phyloP scores from a whole-genome alignment of 768 basidiomycete species.

The Pisolithus tinctorius region DNA sequence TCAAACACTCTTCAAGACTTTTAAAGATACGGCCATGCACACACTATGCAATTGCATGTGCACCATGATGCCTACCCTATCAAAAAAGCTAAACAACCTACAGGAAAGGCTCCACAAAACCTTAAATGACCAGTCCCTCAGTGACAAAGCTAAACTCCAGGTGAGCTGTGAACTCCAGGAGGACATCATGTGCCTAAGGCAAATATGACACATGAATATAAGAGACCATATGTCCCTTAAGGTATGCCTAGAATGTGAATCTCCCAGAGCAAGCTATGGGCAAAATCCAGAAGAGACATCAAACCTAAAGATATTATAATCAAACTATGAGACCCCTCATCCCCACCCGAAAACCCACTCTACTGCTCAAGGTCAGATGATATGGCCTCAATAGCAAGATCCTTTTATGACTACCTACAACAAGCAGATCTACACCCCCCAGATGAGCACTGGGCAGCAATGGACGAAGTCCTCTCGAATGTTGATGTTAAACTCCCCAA shows the following conservation, averaged over 20 bases:
- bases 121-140: neutral
- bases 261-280: constrained; percentile 11
- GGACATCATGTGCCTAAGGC: neutral
- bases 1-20: neutral
- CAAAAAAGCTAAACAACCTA: neutral
- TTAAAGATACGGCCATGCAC: neutral
- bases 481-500: neutral
- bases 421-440: neutral
- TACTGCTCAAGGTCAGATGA: constrained; percentile 9
- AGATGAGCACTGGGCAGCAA: neutral
- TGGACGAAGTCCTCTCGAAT: neutral
- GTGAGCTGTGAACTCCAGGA: neutral
- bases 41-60: neutral
- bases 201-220: constrained; percentile 1
- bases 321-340: neutral
- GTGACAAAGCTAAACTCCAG: neutral
- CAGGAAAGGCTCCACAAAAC: neutral
- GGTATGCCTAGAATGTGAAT: neutral
- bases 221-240: constrained; percentile 5
- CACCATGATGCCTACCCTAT: neutral
- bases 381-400: constrained; percentile 27
- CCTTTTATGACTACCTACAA: too few species aligned
- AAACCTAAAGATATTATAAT: constrained; percentile 12
- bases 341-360: neutral
- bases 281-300: constrained; percentile 7